These are phyloP conservation scores for Sporothrix humicola DNA, from an alignment of 2,329 filamentous ascomycete genomes.

Conservation along the genomic window DNA sequence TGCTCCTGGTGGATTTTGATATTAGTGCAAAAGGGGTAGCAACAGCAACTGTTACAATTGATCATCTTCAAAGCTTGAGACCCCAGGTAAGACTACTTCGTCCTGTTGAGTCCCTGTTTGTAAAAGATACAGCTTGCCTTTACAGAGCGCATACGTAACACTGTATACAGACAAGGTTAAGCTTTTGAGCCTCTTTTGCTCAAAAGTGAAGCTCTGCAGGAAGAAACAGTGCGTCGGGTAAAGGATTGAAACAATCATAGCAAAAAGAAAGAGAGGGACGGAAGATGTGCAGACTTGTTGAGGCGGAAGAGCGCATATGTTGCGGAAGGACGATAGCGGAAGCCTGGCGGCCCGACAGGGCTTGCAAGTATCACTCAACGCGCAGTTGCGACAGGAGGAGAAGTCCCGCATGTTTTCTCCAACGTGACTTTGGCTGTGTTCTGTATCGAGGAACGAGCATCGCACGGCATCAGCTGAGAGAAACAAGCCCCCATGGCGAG, in stretches of 20 bases:
- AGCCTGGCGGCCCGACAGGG: background rate
- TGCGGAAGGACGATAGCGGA: background rate
- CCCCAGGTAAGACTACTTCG: background rate
- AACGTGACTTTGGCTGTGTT: background rate
- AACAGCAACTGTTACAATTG: constrained; percentile 10
- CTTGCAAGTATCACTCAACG: background rate
- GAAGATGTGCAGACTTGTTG: background rate
- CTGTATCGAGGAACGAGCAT: constrained; percentile 22
- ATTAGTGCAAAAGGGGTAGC: constrained; percentile 15
- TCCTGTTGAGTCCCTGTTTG: background rate
- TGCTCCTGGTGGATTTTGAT: background rate
- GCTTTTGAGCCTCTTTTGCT: constrained; percentile 7
- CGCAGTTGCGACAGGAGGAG: background rate
- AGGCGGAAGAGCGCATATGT: background rate
- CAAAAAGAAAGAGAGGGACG: background rate
- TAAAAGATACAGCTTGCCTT: too few species aligned
- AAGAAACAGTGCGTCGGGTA: background rate
- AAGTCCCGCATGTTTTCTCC: constrained; percentile 11
- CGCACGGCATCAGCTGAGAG: constrained; percentile 22
- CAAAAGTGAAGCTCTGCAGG: background rate
- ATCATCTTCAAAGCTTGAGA: background rate
- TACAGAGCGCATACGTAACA: background rate
- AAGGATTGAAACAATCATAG: background rate
- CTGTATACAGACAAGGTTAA: constrained; percentile 5
- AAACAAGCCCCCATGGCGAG: constrained; percentile 12